Conservation (phyloP, 2,329 filamentous ascomycete genomes). For the Bipolaris victoriae region DNA sequence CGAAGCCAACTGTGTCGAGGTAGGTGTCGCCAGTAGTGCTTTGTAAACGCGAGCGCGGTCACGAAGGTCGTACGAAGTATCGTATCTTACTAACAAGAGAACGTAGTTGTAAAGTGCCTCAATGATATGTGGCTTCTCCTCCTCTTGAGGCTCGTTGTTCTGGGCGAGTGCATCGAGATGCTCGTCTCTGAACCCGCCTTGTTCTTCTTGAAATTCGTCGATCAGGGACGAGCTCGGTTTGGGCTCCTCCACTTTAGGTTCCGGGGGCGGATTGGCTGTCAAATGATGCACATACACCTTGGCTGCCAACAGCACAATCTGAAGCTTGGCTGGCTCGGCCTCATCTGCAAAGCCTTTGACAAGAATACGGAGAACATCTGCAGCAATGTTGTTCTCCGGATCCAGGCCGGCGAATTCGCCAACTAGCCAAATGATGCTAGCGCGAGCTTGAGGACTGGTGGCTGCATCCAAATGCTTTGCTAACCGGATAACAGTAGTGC, state of each 20-base stretch:
- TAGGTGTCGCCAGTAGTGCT: conserved; percentile 76
- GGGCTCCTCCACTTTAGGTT: conserved; percentile 43
- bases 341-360: conserved; percentile 85
- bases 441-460: conserved; percentile 84
- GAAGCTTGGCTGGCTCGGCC: conserved; percentile 82
- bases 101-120: conserved; percentile 83
- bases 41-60: conserved; percentile 90
- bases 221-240: conserved; percentile 33
- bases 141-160: conserved; percentile 23
- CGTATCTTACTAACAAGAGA: conserved; percentile 84
- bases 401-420: conserved; percentile 87
- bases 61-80: conserved; percentile 91
- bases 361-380: conserved; percentile 88
- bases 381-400: conserved; percentile 85
- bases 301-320: conserved; percentile 91
- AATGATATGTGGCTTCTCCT: conserved; percentile 68
- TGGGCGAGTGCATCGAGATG: conserved; percentile 27
- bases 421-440: conserved; percentile 96
- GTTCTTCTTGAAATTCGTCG: conserved; percentile 43
- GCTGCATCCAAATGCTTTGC: conserved; percentile 91
- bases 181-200: conserved; percentile 43
- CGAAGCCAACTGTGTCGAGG: conserved; percentile 80
- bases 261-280: conserved; percentile 62
- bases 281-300: conserved; percentile 94
- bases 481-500: conserved; percentile 82